Evolutionary conservation across 352 stramenopile genomes (phyloP).

Genomic region (Globisporangium yorkense): DNA sequence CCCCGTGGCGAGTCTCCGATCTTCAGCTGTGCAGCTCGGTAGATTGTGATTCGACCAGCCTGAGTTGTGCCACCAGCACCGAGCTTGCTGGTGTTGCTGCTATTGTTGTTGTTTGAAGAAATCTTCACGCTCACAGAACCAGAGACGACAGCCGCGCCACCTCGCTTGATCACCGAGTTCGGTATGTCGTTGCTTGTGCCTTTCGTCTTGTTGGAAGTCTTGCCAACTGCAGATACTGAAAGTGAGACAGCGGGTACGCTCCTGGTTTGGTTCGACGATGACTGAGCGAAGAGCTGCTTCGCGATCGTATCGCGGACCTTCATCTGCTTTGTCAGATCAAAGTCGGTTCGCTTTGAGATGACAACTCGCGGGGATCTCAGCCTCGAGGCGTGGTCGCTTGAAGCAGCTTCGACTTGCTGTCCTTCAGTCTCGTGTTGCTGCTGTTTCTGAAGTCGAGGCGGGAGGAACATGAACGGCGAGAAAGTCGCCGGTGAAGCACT

Average conservation of each 20-base stretch:
- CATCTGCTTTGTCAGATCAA: background rate
- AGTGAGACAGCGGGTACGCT: background rate
- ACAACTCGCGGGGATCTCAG: background rate
- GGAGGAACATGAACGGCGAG: slow-evolving; percentile 12
- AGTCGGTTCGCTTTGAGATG: background rate
- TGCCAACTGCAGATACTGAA: background rate
- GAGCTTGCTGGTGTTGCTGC: background rate
- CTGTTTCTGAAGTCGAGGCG: background rate
- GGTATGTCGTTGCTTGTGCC: background rate
- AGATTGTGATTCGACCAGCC: slow-evolving; percentile 25
- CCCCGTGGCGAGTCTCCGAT: slow-evolving; percentile 7
- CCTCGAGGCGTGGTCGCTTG: background rate
- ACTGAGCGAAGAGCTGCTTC: slow-evolving; percentile 1
- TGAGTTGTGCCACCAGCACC: background rate
- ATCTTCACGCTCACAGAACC: background rate
- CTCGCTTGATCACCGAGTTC: slow-evolving; percentile 3
- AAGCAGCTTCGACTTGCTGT: background rate
- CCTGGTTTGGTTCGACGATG: background rate
- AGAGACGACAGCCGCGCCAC: slow-evolving; percentile 5
- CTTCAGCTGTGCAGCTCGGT: slow-evolving; percentile 20
- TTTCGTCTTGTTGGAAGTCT: background rate
- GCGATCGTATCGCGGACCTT: slow-evolving; percentile 1
- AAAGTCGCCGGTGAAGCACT: background rate
- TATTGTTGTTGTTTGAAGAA: background rate
- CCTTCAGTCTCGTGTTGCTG: background rate